phyloP scores from a whole-genome alignment of 2,329 filamentous ascomycete species.

The Colletotrichum sp. region DNA sequence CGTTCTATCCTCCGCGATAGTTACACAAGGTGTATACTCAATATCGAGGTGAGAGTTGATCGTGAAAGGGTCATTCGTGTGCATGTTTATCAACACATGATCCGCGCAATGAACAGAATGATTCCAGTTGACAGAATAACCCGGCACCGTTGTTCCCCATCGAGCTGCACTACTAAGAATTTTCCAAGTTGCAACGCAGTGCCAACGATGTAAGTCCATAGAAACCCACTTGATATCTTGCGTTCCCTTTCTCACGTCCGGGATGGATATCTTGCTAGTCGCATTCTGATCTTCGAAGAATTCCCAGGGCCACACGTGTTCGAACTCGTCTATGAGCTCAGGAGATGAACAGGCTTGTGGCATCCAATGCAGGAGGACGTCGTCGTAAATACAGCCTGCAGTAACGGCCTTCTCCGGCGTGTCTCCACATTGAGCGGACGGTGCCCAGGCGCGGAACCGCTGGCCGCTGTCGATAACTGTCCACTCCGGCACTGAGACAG shows the following conservation, averaged over 20 bases:
- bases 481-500: background rate
- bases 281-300: background rate
- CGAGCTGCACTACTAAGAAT: background rate
- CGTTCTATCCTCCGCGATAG: background rate
- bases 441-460: background rate
- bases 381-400: background rate
- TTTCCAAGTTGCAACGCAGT: background rate
- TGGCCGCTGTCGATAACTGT: background rate
- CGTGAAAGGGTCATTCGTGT: background rate
- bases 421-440: background rate
- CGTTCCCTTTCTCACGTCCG: background rate
- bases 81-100: background rate
- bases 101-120: background rate
- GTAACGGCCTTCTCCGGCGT: background rate
- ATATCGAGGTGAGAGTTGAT: background rate
- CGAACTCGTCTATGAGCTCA: background rate
- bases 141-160: background rate
- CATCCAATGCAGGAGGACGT: background rate
- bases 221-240: background rate
- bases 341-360: background rate
- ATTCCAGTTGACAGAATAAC: background rate
- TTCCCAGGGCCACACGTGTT: background rate
- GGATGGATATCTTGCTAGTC: background rate
- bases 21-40: background rate
- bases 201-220: background rate